phyloP scores from a whole-genome alignment of 352 stramenopile species.

The Phytophthora nicotianae region DNA sequence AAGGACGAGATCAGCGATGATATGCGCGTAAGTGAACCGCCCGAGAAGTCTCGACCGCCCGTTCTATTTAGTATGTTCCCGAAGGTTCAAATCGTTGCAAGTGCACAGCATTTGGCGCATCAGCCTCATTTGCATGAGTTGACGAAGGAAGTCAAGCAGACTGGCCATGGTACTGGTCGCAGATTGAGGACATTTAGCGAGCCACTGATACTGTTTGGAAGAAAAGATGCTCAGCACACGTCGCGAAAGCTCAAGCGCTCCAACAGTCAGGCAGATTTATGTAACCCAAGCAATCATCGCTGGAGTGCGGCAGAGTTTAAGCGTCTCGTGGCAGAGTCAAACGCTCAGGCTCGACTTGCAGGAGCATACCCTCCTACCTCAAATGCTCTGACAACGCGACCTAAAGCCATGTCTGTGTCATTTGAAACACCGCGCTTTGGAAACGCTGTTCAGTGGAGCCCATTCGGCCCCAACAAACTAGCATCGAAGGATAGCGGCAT shows the following conservation, averaged over 20 bases:
- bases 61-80: slow-evolving; percentile 85
- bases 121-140: slow-evolving; percentile 65
- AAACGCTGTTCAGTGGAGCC: slow-evolving; percentile 42
- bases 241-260: slow-evolving; percentile 66
- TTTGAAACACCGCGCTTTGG: slow-evolving; percentile 73
- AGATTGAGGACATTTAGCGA: slow-evolving; percentile 62
- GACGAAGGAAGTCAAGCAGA: slow-evolving; percentile 49
- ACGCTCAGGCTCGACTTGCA: slow-evolving; percentile 51
- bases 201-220: slow-evolving; percentile 48
- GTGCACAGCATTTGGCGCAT: slow-evolving; percentile 76
- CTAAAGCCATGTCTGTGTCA: slow-evolving; percentile 63
- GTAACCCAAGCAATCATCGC: slow-evolving; percentile 71
- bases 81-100: slow-evolving; percentile 84
- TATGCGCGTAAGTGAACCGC: slow-evolving; percentile 53
- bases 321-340: slow-evolving; percentile 68
- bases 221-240: slow-evolving; percentile 41
- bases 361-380: slow-evolving; percentile 43
- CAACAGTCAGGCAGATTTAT: slow-evolving; percentile 69
- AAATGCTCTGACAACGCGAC: slow-evolving; percentile 37
- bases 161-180: slow-evolving; percentile 31
- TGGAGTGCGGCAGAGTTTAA: slow-evolving; percentile 82
- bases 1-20: slow-evolving; percentile 85
- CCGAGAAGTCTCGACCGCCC: slow-evolving; percentile 57
- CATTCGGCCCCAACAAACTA: slow-evolving; percentile 51
- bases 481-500: slow-evolving; percentile 56